Percentiles rank a stretch among this genome's conserved stretches.
These are phyloP conservation scores for Poa annua DNA, from an alignment of 176 grass and related monocot genomes.

Conservation along the genomic window DNA sequence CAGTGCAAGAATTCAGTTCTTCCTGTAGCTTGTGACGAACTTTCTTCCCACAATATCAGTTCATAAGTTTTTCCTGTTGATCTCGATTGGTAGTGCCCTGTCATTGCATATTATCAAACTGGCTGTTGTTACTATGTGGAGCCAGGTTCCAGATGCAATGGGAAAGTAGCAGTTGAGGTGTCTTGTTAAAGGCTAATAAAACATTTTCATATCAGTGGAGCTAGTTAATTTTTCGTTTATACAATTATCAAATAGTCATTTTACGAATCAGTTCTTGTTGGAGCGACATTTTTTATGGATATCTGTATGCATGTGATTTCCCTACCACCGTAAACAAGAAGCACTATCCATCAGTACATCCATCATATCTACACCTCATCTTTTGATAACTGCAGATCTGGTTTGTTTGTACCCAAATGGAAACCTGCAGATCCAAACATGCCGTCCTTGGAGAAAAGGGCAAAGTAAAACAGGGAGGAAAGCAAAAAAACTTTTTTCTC, in stretches of 20 bases:
- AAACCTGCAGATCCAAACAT: constrained; percentile 24
- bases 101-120: background rate
- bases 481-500: background rate
- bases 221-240: background rate
- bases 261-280: background rate
- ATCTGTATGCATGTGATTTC: background rate
- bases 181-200: background rate
- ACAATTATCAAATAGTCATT: too few species aligned
- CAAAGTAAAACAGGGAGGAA: background rate
- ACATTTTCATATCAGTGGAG: background rate
- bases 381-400: background rate
- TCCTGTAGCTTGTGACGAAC: background rate
- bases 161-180: background rate
- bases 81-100: too few species aligned
- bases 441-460: background rate
- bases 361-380: background rate
- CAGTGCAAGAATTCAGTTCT: background rate
- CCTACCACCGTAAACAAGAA: background rate
- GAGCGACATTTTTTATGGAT: background rate
- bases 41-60: background rate
- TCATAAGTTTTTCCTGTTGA: background rate
- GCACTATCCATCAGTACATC: background rate
- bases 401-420: background rate
- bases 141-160: background rate
- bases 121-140: background rate